These are phyloP conservation scores for Penicillium fuscoglaucum DNA, from an alignment of 2,329 filamentous ascomycete species.

Conservation along the genomic window DNA sequence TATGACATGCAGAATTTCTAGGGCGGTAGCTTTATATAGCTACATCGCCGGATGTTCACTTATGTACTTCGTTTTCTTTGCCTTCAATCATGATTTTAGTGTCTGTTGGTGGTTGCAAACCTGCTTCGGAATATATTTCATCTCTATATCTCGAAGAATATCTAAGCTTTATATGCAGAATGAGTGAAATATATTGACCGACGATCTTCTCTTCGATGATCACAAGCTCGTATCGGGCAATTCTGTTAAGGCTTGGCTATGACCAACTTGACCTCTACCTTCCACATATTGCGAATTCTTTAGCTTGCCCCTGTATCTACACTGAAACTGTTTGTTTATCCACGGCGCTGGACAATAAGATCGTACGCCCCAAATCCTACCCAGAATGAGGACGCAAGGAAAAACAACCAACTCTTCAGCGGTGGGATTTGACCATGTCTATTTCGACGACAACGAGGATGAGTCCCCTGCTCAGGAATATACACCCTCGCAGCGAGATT, in stretches of 20 bases:
- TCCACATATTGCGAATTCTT: neutral
- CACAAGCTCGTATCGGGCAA: slow-evolving; percentile 8
- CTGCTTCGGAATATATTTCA: neutral
- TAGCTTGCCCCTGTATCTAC: neutral
- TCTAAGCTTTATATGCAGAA: neutral
- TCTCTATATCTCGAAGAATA: neutral
- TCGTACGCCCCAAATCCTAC: neutral
- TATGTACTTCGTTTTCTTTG: neutral
- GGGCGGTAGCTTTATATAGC: neutral
- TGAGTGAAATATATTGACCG: neutral
- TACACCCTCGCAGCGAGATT: neutral
- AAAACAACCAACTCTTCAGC: slow-evolving; percentile 2
- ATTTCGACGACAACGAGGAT: neutral
- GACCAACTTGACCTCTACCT: neutral
- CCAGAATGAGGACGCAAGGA: neutral
- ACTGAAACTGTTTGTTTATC: neutral
- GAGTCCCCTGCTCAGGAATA: neutral
- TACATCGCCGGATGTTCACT: neutral
- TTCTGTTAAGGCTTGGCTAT: neutral
- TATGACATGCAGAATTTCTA: neutral
- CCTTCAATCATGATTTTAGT: neutral
- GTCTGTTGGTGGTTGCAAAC: neutral
- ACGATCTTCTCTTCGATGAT: neutral
- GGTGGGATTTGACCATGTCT: slow-evolving; percentile 1
- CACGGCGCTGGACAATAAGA: neutral